These are phyloP conservation scores for Simmondsia chinensis DNA, from an alignment of 148 eudicot genomes.

Conservation along the genomic window DNA sequence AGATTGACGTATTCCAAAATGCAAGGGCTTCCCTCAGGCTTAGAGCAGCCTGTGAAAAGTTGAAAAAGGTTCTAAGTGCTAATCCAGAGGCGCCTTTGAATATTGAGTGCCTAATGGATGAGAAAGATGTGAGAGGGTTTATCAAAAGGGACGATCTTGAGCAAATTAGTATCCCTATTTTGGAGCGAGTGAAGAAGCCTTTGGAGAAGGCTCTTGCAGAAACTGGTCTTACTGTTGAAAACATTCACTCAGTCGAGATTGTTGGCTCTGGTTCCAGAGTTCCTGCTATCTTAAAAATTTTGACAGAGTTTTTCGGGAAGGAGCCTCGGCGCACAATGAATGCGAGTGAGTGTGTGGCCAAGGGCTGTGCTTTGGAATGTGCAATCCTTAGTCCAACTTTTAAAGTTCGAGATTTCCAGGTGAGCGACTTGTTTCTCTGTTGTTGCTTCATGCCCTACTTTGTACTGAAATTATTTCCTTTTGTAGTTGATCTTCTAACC, in stretches of 20 bases:
- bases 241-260: conserved; percentile 81
- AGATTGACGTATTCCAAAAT: conserved; percentile 77
- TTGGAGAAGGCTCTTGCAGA: conserved; percentile 91
- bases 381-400: conserved; percentile 92
- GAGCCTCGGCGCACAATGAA: conserved; percentile 97
- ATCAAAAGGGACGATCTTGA: conserved; percentile 92
- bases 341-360: conserved; percentile 95
- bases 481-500: too few species aligned
- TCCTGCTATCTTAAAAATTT: conserved; percentile 67
- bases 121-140: conserved; percentile 80
- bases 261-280: conserved; percentile 94
- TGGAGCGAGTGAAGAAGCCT: conserved; percentile 85
- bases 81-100: conserved; percentile 95
- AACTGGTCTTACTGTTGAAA: conserved; percentile 57
- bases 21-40: conserved; percentile 91
- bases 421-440: conserved; percentile 5
- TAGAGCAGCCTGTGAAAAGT: conserved; percentile 75
- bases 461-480: too few species aligned
- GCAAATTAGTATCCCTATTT: conserved; percentile 60
- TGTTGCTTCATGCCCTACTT: background rate
- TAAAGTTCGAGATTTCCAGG: conserved; percentile 94
- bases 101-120: conserved; percentile 95
- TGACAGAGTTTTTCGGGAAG: conserved; percentile 87
- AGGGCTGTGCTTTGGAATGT: conserved; percentile 86
- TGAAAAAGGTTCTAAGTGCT: conserved; percentile 93